Base-by-base conservation (phyloP, 2,329 filamentous ascomycete genomes). In the Zarea fungicola region DNA sequence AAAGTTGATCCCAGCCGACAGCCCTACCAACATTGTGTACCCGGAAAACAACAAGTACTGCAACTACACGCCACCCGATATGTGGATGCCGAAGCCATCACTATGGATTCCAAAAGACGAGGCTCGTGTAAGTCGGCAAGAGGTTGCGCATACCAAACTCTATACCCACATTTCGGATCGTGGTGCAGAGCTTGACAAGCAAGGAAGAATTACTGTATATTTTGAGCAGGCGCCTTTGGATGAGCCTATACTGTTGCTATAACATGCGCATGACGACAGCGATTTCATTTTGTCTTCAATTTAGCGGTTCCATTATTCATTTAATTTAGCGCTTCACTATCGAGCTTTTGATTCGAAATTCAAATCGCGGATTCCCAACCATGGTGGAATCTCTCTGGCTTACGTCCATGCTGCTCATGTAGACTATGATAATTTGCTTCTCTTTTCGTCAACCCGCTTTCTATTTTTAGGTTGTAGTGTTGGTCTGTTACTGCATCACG, bases 91-190 rank as follows among this genome's bases (percentile, higher is more conserved):
- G 56, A 75, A 56, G 67, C 87, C 87, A 2, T 69, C 89, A 25
- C 73, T 96, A n/a, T 96, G 90, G 90, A 87, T 96, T 48, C 89
- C 90, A 0, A 75, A 80, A 50, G 90, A 96, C 59, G 68, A 76
- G 1, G 78, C 83, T 21, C 87, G 89, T 9, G 79, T 96, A 35
- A 89, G 83, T 47, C 76, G 76, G 58, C 87, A 95, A 62, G 90
- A 95, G 66, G 75, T 93, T 46, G 74, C 74, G 11, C 86, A 93
- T 58, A 87, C 86, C 1, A 73, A 73, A 56, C 80, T 78, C 58
- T 77, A 87, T 26, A 87, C 89, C 25, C 80, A 84, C 1, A 92
- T 95, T 55, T 91, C 87, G 0, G 89, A 96, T 64, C 50, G 52
- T 4, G 67, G 67, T 2, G 62, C 65, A 2, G 55, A 52, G 1